Base-by-base conservation (phyloP, 1,284 basidiomycete genomes). In the Tremellales sp. region DNA sequence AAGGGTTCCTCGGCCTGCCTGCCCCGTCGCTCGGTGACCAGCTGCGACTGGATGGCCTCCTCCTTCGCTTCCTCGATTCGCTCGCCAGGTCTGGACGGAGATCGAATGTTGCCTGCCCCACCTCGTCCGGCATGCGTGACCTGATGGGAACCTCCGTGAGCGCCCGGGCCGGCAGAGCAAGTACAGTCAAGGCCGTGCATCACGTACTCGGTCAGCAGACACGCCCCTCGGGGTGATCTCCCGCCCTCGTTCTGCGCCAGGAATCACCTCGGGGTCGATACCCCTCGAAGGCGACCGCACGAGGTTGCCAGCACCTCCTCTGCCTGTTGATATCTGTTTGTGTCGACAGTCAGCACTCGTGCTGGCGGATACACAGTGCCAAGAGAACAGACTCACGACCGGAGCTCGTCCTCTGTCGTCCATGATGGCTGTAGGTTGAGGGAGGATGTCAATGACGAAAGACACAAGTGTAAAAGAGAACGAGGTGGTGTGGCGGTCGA, bases 281-380 rank as follows among this genome's bases (percentile, higher is more conserved):
- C 64, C 63, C 10, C 59, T 41, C 24, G 54, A 59, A 18, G 66
- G 55, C n/a, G 65, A 68, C 44, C 68, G 56, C 25, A 72, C 54
- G n/a, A 68, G 51, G 50, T 73, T 73, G 16, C 71, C 71, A 5
- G 65, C 68, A 25, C 71, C 71, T 29, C 71, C 71, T 48, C 71
- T 62, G 24, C 71, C 71, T 19, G 71, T 73, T 9, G 70, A 71
- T 45, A 71, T 58, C 63, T 67, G 41, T 13, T 24, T 13, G 24
- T 7, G n/a, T 8, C 28, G 34, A 19, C n/a, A n/a, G n/a, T 36
- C 14, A 9, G 34, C 8, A 19, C 9, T 9, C n/a, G 18, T 36
- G 34, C 8, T 36, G 9, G 9, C n/a, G 39, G 10, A 25, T 21
- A 40, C 7, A 13, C 25, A 12, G 39, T 13, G 39, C 16, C 13